Base-by-base conservation (phyloP, 106 monocot genomes). In the Hemerocallis citrina region DNA sequence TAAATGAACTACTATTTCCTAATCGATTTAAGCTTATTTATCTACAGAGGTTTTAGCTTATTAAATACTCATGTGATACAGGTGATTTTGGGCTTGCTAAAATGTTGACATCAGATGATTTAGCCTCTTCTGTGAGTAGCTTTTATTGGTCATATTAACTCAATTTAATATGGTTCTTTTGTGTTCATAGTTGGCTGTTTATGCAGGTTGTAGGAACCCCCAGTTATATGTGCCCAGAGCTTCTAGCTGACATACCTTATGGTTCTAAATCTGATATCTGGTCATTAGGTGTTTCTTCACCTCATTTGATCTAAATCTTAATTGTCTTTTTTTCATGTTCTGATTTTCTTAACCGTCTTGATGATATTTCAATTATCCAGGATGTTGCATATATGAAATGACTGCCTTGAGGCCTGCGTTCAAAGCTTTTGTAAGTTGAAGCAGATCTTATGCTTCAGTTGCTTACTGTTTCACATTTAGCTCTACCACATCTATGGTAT, bases 41-140 rank as follows among this genome's bases (percentile, higher is more conserved):
- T 54, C 37, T 22, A 33, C 10, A 6, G 55, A 22, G 32, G 21
- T 35, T 35, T 37, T 17, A 50, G 30, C 4, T 60, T 37, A 2
- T 7, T 19, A 58, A 68, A 45, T n/a, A 31, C 9, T 24, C 29
- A 28, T 23, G 5, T 30, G 5, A 35, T 57, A 22, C 72, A 96
- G 96, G 96, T 51, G 96, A 96, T 54, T 96, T 96, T 77, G 96
- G 96, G n/a, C 83, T 96, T 35, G 95, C 95, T 30, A 96, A 96
- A 62, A 91, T 96, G 65, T 65, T 96, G 73, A 90, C 81, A 25
- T 90, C 96, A 28, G 86, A 90, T 72, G 96, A 87, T 73, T 74
- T 96, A 16, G 96, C 96, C 10, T 96, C 90, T 2, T 93, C 93
- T 58, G 93, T 93, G 47, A 73, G 93, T 30, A 31, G 15, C 24